Evolutionary conservation across 306 rosid species (phyloP).

Genomic region (Abrus pulchellus): DNA sequence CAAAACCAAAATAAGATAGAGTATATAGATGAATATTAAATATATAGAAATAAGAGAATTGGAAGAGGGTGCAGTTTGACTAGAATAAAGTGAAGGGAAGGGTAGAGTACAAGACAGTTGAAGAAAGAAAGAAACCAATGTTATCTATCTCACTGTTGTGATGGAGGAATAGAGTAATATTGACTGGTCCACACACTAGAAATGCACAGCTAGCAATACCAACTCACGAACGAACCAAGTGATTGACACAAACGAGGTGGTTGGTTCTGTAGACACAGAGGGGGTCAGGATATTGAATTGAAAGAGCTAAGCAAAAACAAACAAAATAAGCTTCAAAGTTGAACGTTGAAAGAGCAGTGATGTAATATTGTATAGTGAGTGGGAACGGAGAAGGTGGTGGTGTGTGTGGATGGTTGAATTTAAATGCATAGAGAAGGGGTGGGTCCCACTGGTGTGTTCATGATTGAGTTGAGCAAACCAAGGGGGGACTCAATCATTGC

Average conservation of each 20-base stretch:
- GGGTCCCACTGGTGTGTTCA: conserved; percentile 13
- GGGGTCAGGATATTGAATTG: conserved; percentile 26
- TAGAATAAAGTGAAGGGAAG: neutral
- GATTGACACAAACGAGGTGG: conserved; percentile 52
- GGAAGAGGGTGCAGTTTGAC: conserved; percentile 36
- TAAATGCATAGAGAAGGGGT: too few relatives aligned
- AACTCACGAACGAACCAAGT: conserved; percentile 25
- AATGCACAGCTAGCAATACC: conserved; percentile 40
- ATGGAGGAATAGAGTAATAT: neutral
- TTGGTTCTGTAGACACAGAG: conserved; percentile 11
- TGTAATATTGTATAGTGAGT: neutral
- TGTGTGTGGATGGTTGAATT: neutral
- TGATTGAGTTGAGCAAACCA: conserved; percentile 61
- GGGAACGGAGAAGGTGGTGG: neutral
- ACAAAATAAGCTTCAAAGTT: conserved; percentile 56
- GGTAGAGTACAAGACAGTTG: neutral
- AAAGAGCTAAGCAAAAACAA: conserved; percentile 43
- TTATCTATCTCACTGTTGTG: neutral
- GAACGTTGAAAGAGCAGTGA: neutral
- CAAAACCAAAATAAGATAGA: too few relatives aligned
- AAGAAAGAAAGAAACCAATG: conserved; percentile 22
- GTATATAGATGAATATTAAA: too few relatives aligned
- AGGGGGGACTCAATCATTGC: conserved; percentile 69
- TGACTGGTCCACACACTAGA: conserved; percentile 35
- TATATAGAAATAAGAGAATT: neutral